Base-by-base conservation (phyloP, 371 early-diverging fungal genomes). In the Mucor velutinosus region DNA sequence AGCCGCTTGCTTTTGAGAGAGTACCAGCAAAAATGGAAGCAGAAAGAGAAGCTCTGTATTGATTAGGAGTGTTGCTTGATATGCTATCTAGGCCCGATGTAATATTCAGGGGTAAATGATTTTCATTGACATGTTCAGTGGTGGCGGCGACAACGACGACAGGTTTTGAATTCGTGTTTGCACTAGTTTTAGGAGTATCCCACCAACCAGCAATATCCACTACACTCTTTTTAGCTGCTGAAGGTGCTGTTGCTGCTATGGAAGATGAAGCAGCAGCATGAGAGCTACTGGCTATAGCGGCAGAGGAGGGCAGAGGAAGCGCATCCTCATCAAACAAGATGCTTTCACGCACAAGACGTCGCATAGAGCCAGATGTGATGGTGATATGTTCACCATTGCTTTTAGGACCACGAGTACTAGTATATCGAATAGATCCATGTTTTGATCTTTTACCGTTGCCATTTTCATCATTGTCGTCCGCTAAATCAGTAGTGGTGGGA, bases 321-420 rank as follows among this genome's bases (percentile, higher is more conserved):
- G 41, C 17, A 7, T 67, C 64, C 12, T 67, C 65, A 3, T 64
- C 64, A 27, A 64, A 62, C 12, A 69, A 39, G n/a, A 74, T 65
- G 60, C 78, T 77, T 45, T 81, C 73, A 29, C 81, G 74, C 12
- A 78, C 72, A 10, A 78, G 30, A 14, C 81, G 75, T 35, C 78
- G 49, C 47, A 78, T 73, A 2, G 81, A 76, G 7, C 81, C 81
- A 1, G 81, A 71, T 8, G 75, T 71, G 4, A 76, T 64, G 10
- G 76, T 74, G 30, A 67, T 62, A 62, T 69, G 69, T 12, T 73
- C 73, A 12, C 32, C 57, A 33, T 64, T 69, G n/a, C 19, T 47
- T 14, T 49, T 60, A 27, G 57, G 63, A 14, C 47, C 63, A 33
- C 69, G 68, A 53, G 53, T 29, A 32, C 66, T 65, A 27, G 45